Base-by-base conservation (phyloP, 1,139 yeast genomes). In the Schwanniomyces etchellsii region DNA sequence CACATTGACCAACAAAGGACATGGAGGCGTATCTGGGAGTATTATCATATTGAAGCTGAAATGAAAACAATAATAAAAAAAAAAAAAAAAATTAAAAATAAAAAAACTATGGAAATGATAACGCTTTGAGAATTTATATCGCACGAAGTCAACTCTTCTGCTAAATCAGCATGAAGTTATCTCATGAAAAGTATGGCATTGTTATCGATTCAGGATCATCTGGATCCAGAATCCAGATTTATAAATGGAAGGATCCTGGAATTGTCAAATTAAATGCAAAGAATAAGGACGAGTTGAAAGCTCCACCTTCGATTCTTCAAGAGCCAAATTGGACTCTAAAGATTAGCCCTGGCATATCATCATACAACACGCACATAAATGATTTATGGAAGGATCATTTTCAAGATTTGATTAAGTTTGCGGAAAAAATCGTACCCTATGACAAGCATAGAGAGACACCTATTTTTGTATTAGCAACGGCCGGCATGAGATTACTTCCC, bases 201-300 rank as follows among this genome's bases (percentile, higher is more conserved):
- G 89, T 81, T 12, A 66, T 83, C 2, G 94, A 83, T 52, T 78
- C 91, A 1, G 94, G 94, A 1, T 81, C 91, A 0, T 81, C 89
- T 0, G 94, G 94, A 2, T 81, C 89, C 1, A 57, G 94, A 33
- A 62, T 80, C 10, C 83, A 80, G 50, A 70, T 83, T 9, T 83
- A 78, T 49, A 64, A 64, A 39, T 82, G 89, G 89, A 64, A 66
- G 13, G 74, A 75, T 43, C 71, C 76, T 5, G 46, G 40, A 3
- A 41, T 41, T 21, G 44, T 47, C 3, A 42, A 40, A 10, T 42
- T 48, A 14, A 40, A 44, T 16, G 36, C 47, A 2, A 39, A 49
- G 43, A 60, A 58, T 31, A 41, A 46, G 2, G 33, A 38, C 2
- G 37, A 52, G 0, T 45, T 70, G 21, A 52, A 48, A 10, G 75